These are phyloP conservation scores for Scutellaria galericulata DNA, from an alignment of 257 asterid genomes.

Conservation along the genomic window DNA sequence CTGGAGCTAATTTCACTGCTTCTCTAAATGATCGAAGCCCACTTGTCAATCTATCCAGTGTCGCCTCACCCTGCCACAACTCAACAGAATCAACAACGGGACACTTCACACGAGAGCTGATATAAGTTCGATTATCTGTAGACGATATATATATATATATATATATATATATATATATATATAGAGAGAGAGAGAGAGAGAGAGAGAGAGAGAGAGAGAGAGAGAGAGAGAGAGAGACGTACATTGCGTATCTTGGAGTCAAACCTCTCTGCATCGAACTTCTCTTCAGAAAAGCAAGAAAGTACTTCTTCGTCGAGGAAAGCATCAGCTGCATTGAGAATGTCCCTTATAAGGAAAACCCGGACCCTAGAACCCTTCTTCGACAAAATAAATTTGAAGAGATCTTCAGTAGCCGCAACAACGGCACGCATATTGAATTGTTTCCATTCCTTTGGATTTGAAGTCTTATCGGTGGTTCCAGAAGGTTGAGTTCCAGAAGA, in stretches of 20 bases:
- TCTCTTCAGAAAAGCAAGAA: constrained; percentile 44
- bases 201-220: too few relatives aligned
- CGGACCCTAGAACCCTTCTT: constrained; percentile 83
- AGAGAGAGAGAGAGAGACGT: too few relatives aligned
- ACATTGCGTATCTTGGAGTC: constrained; percentile 57
- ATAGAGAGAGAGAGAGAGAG: too few relatives aligned
- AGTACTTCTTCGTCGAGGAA: constrained; percentile 67
- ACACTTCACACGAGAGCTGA: background rate
- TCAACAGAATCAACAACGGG: background rate
- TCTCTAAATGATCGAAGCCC: constrained; percentile 62
- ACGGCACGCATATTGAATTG: constrained; percentile 82
- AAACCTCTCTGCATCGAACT: constrained; percentile 35
- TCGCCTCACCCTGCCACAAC: constrained; percentile 54
- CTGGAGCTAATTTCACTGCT: constrained; percentile 78
- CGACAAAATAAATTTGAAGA: constrained; percentile 78
- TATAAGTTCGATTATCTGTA: background rate
- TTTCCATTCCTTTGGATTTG: constrained; percentile 68
- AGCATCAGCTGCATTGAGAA: constrained; percentile 68
- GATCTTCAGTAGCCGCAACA: constrained; percentile 92
- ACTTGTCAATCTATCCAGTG: constrained; percentile 56
- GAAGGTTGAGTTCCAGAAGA: constrained; percentile 54
- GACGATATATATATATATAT: background rate
- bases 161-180: background rate
- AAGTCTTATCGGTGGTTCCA: background rate
- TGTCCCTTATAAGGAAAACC: constrained; percentile 78